Evolutionary conservation across 768 basidiomycete species (phyloP).

Genomic region (Mycena crocata): DNA sequence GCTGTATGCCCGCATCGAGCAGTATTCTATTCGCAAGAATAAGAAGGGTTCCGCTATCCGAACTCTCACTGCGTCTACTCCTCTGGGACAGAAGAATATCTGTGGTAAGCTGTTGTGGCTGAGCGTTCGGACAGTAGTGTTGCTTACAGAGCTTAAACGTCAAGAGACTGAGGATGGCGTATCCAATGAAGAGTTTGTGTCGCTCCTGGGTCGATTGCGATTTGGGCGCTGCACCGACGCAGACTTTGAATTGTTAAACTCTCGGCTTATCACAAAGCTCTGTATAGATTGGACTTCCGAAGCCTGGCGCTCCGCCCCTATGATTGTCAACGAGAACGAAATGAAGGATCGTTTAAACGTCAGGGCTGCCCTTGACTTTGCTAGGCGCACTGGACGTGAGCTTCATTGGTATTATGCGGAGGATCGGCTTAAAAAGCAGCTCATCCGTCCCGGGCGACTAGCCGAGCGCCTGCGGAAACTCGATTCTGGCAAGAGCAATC

Average conservation of each 20-base stretch:
- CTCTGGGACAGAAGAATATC: background rate
- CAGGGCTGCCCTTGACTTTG: background rate
- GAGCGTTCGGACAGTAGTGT: conserved; percentile 24
- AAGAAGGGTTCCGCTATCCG: conserved; percentile 6
- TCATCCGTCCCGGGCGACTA: background rate
- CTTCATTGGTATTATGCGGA: conserved; percentile 9
- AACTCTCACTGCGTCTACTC: background rate
- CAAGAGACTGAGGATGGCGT: too few species aligned
- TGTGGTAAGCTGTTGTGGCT: conserved; percentile 27
- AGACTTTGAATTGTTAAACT: conserved; percentile 30
- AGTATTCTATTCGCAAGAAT: too few species aligned
- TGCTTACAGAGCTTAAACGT: conserved; percentile 12
- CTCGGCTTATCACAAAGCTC: conserved; percentile 8
- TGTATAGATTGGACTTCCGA: background rate
- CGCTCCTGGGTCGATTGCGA: background rate
- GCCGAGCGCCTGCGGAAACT: conserved; percentile 1
- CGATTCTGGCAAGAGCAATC: conserved; percentile 27
- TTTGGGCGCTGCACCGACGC: conserved; percentile 30
- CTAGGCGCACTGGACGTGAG: background rate
- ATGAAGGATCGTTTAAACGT: conserved; percentile 2
- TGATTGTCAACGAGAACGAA: conserved; percentile 1
- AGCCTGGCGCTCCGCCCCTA: conserved; percentile 14
- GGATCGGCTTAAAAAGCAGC: background rate
- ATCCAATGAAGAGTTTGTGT: conserved; percentile 11
- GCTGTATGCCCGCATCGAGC: background rate